Evolutionary conservation across 1,139 yeast species (phyloP).

Genomic region (Saccharomycopsis hybrid): DNA sequence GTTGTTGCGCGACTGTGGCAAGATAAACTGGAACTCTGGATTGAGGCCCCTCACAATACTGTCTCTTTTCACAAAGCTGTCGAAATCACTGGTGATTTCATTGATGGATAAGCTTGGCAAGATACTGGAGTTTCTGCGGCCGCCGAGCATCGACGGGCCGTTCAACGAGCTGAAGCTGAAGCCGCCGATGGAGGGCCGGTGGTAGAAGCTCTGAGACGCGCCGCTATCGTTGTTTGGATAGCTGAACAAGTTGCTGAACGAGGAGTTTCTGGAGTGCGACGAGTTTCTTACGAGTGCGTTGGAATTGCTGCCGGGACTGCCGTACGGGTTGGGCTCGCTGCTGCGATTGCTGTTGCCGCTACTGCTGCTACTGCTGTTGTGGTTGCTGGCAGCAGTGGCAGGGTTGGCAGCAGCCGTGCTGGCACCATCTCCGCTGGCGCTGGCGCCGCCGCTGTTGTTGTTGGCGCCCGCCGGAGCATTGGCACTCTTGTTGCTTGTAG

Average conservation of each 20-base stretch:
- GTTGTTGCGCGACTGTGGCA: slow-evolving; percentile 4
- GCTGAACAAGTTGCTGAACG: slow-evolving; percentile 14
- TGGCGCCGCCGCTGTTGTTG: neutral
- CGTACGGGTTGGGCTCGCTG: slow-evolving; percentile 16
- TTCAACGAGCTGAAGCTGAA: neutral
- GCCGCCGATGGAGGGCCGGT: slow-evolving; percentile 8
- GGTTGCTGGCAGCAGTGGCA: neutral
- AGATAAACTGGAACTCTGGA: slow-evolving; percentile 3
- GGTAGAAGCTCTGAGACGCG: slow-evolving; percentile 20
- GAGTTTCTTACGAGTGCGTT: slow-evolving; percentile 17
- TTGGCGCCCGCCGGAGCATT: neutral
- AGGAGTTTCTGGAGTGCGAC: slow-evolving; percentile 19
- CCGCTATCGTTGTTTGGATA: slow-evolving; percentile 24
- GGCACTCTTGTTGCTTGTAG: too few relatives aligned
- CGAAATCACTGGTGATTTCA: slow-evolving; percentile 38
- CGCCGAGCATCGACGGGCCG: neutral
- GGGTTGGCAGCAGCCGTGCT: neutral
- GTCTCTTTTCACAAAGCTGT: slow-evolving; percentile 39
- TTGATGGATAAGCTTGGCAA: slow-evolving; percentile 24
- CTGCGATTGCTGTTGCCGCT: slow-evolving; percentile 22
- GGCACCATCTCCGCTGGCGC: neutral
- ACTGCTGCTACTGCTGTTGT: slow-evolving; percentile 22
- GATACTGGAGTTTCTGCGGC: slow-evolving; percentile 25
- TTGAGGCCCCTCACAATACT: slow-evolving; percentile 26
- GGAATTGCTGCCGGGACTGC: too few relatives aligned